phyloP scores from a whole-genome alignment of 768 basidiomycete genomes.

The Nidularia pulvinata region DNA sequence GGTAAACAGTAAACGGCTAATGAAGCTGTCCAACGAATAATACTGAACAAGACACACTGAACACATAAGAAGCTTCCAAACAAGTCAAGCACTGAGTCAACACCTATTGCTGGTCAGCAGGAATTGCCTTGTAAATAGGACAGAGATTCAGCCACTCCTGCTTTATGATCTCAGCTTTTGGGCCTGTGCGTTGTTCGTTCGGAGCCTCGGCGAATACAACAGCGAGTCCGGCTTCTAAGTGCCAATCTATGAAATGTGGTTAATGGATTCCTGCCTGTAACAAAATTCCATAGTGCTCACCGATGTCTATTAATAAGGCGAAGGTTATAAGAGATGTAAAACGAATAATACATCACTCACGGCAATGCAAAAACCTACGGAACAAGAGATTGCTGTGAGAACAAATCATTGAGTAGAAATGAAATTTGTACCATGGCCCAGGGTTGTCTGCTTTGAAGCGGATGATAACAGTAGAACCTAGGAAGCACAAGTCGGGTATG shows the following conservation, averaged over 20 bases:
- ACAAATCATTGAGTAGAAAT: neutral
- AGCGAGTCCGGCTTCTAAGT: neutral
- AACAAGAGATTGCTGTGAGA: neutral
- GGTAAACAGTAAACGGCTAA: too few species aligned
- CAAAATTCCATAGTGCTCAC: too few species aligned
- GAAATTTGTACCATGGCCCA: neutral
- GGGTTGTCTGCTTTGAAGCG: conserved; percentile 20
- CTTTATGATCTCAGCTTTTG: neutral
- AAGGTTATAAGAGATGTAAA: neutral
- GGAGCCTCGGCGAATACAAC: neutral
- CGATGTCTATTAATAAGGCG: too few species aligned
- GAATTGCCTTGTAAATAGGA: neutral
- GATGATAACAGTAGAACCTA: conserved; percentile 14
- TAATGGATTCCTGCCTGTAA: too few species aligned
- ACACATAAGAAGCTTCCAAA: too few species aligned
- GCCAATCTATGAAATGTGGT: neutral
- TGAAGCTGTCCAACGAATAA: too few species aligned
- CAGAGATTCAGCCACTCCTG: neutral
- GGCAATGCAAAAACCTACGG: neutral
- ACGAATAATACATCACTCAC: neutral
- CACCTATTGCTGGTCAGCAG: neutral
- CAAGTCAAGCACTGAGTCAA: neutral
- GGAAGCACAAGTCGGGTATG: too few species aligned
- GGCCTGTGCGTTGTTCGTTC: neutral
- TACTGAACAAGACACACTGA: too few species aligned